Base-by-base conservation (phyloP, 2,329 filamentous ascomycete species). In the Amesomyces nigricolor region DNA sequence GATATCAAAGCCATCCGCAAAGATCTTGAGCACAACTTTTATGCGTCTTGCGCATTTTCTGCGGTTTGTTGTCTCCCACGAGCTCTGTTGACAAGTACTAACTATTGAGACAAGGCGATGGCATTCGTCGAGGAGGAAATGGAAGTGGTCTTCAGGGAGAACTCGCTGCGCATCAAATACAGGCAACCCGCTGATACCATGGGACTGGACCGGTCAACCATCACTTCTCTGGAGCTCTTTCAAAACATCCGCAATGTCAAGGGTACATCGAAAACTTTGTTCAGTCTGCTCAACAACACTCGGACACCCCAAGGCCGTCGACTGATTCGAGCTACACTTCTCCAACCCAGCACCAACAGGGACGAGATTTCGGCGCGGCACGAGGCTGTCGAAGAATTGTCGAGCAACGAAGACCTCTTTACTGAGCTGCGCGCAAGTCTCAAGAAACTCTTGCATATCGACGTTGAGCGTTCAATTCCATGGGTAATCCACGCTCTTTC, bases 171-270 rank as follows among this genome's bases (percentile, higher is more conserved):
- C 3, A 87, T 97, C 65, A 86, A 84, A 60, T 96, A 95, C 63
- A 86, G 92, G 64, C 87, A 91, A 1, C 91, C 90, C 0, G 89
- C 95, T 66, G 88, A 92, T 22, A 89, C 90, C 0, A 96, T 97
- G 91, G 89, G 95, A 81, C 95, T 97, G 63, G 92, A 96, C 65
- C 78, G 94, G 2, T 87, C 89, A 0, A 95, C 91, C 0, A 89
- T 96, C 29, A 80, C 86, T 38, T 90, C 90, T 0, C 76, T 99
- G 3, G 94, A 99, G 68, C 78, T 99, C 5, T 87, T 97, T 26
- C 90, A 96, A 64, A 99, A 96, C 62, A 67, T 91, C 0, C 85
- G 88, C 11, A 85, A 87, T 62, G 66, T 83, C 0, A 91, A 87
- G 62, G 95, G 91, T 0, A 89, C 85, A 60, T 83, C 92, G 39